A percentile compares a stretch with the other conserved stretches of the same genome.
Conservation (phyloP, 768 basidiomycete genomes). For the Boletus speciosus region DNA sequence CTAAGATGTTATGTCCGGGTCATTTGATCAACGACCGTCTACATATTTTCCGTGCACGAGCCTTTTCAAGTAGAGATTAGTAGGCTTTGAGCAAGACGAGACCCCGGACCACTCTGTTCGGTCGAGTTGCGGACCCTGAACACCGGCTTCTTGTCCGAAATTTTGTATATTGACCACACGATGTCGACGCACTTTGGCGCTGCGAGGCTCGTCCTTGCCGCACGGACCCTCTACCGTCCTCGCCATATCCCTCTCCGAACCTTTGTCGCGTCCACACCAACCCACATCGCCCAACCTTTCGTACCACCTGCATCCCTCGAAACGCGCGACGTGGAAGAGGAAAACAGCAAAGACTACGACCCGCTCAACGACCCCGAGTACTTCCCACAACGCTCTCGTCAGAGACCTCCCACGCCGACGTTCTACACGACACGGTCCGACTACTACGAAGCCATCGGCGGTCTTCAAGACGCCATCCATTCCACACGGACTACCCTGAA, state of each 20-base stretch:
- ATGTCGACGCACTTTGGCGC: slow-evolving; percentile 12
- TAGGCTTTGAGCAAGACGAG: not conserved
- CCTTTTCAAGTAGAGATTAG: not conserved
- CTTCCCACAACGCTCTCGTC: slow-evolving; percentile 7
- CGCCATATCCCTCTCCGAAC: slow-evolving; percentile 3
- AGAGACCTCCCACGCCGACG: slow-evolving; percentile 60
- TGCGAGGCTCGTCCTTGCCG: slow-evolving; percentile 3
- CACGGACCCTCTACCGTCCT: slow-evolving; percentile 5
- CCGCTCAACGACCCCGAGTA: slow-evolving; percentile 3
- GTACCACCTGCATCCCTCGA: slow-evolving; percentile 28
- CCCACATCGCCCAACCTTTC: slow-evolving; percentile 10
- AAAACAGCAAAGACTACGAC: not conserved
- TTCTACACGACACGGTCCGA: slow-evolving; percentile 81
- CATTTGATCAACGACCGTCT: not conserved
- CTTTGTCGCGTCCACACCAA: slow-evolving; percentile 6
- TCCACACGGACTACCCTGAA: slow-evolving; percentile 58
- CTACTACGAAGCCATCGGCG: slow-evolving; percentile 69
- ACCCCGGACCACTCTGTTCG: slow-evolving; percentile 14
- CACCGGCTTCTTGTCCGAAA: slow-evolving; percentile 5
- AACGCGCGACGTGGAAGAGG: slow-evolving; percentile 4
- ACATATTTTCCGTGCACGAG: not conserved
- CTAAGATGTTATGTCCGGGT: not conserved
- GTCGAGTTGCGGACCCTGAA: slow-evolving; percentile 13
- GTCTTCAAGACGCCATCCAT: slow-evolving; percentile 62
- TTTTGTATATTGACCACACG: not conserved